Evolutionary conservation across 345 rosid genomes (phyloP), one percentile per base, ranked within the genome.

Genomic region (Cochlearia excelsa): DNA sequence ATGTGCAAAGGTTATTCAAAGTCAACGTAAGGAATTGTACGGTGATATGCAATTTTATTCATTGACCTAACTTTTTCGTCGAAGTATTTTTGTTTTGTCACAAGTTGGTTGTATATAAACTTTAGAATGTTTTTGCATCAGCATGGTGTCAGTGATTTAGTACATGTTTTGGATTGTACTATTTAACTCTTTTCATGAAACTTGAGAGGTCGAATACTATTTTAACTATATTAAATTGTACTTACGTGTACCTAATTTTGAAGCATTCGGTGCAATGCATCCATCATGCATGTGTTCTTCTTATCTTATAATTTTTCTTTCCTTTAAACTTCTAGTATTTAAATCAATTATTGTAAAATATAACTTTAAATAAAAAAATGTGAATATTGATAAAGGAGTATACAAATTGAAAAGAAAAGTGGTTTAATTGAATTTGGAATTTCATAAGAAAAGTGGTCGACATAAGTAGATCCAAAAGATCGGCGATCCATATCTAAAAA

Each of bases 161-260:
- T 30, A 6, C 27, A 16, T 11, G 38, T 45, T 28, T 45, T 11
- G 5, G 3, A 11, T 54, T 31, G n/a, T n/a, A 40, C 0, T 8
- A 28, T 48, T 7, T 3, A 6, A 59, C 4, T 2, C 54, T 7
- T 33, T 33, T 33, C 5, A 16, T 16, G 23, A 16, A 16, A 16
- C 23, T 16, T 16, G 23, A 16, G 23, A 16, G 23, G 23, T 16
- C 23, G 35, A 33, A 3, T 33, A 33, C 3, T 2, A 33, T 33
- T 31, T 33, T 33, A 33, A 33, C 6, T 35, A 3, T 35, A 4
- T 35, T 35, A 5, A 35, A 35, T 2, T 35, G 59, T 63, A 69
- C 63, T 69, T 69, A 34, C 23, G 64, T 69, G 54, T 70, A 56
- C 74, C 74, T 70, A 70, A 70, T 70, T 50, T 49, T 39, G 26